Evolutionary conservation across 768 basidiomycete species (phyloP).

Genomic region (Lactarius sanguifluus): DNA sequence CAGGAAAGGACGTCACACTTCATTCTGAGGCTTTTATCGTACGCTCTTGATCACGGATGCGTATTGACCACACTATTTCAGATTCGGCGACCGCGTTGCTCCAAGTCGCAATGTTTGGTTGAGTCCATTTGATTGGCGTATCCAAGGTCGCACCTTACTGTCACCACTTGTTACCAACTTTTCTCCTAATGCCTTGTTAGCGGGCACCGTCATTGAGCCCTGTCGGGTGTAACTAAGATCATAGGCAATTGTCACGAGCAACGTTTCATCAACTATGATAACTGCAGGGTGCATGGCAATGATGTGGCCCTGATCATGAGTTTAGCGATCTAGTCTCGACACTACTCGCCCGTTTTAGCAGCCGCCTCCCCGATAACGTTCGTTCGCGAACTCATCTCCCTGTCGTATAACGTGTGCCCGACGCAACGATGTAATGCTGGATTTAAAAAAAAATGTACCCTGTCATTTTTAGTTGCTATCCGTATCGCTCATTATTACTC

Average conservation of each 20-base stretch:
- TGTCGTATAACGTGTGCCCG: background rate
- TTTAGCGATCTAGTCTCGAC: too few species aligned
- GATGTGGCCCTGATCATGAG: too few species aligned
- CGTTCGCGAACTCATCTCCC: background rate
- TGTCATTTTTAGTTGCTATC: conserved; percentile 12
- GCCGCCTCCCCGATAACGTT: background rate
- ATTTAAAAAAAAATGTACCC: background rate
- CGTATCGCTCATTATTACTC: conserved; percentile 17
- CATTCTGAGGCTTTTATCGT: conserved; percentile 21
- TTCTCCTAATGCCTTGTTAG: background rate
- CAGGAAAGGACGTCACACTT: conserved; percentile 24
- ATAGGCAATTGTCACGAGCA: background rate
- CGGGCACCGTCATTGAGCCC: background rate
- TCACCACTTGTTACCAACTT: background rate
- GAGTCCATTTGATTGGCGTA: background rate
- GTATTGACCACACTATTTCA: conserved; percentile 9
- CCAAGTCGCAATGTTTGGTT: background rate
- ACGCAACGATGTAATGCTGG: too few species aligned
- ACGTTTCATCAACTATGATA: background rate
- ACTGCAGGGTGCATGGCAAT: too few species aligned
- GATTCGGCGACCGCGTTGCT: background rate
- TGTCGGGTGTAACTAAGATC: background rate
- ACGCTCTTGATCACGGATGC: background rate
- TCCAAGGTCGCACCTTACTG: background rate
- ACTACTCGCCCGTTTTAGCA: background rate